Conservation (phyloP, 495 filamentous ascomycete species). For the Physcia stellaris region DNA sequence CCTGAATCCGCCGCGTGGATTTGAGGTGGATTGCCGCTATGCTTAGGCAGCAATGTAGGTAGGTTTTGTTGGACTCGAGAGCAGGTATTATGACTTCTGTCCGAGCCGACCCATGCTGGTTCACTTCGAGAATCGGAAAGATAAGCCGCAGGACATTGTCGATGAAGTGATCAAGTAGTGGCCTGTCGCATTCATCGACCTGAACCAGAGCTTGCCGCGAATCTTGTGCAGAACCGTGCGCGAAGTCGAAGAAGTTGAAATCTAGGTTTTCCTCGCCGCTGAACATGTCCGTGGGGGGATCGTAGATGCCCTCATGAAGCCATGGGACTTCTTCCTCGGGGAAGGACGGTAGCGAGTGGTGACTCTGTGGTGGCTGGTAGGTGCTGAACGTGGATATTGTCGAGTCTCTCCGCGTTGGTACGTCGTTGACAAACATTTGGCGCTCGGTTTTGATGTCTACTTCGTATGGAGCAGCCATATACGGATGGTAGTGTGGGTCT, state of each 20-base stretch:
- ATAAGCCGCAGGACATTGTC: conserved; percentile 75
- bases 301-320: conserved; percentile 61
- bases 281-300: conserved; percentile 32
- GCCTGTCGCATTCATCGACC: conserved; percentile 78
- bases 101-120: conserved; percentile 65
- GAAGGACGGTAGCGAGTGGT: conserved; percentile 49
- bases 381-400: conserved; percentile 79
- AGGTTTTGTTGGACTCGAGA: conserved; percentile 79
- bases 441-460: conserved; percentile 92
- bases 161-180: conserved; percentile 83
- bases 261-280: conserved; percentile 47
- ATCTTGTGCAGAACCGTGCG: conserved; percentile 39
- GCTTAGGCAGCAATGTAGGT: conserved; percentile 91
- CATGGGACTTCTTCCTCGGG: conserved; percentile 63
- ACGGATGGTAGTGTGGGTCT: conserved; percentile 28
- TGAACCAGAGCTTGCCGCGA: conserved; percentile 59
- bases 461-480: conserved; percentile 61
- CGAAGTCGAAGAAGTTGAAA: conserved; percentile 65
- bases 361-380: conserved; percentile 60
- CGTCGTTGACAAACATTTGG: conserved; percentile 86
- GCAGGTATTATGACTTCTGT: conserved; percentile 72
- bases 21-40: conserved; percentile 93
- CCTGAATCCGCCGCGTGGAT: conserved; percentile 49
- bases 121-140: conserved; percentile 81
- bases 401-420: conserved; percentile 70